Evolutionary conservation across 2,329 filamentous ascomycete species (phyloP), one percentile per base, ranked within the genome.

Genomic region (Grosmannia serpens): DNA sequence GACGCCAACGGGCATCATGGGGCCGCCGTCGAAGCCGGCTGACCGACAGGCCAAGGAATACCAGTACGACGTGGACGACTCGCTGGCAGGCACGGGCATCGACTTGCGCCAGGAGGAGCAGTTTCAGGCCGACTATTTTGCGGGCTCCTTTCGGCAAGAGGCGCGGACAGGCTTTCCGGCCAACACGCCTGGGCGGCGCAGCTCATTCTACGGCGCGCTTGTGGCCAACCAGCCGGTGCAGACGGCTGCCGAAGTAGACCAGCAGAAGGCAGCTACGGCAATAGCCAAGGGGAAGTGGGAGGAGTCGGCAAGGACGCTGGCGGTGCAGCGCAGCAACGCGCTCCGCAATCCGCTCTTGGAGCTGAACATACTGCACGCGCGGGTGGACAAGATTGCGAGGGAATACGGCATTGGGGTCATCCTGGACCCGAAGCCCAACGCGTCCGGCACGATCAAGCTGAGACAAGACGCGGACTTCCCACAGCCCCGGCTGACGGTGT

Each of bases 31-130:
- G 65, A 83, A 81, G 66, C 83, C 77, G 59, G 76, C 77, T 22
- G 86, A 87, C 59, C 77, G 78, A 63, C 80, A 83, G 50, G 78
- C 80, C 15, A 89, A 84, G 63, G 78, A 80, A 58, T 77, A 78
- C 58, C 75, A 82, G 59, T 84, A 91, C 65, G 89, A 95, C 66
- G 80, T 91, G 52, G 89, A 87, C 63, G 91, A 96, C 73, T 88
- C 91, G 55, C 73, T 96, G 58, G 86, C 86, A 22, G 89, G 88
- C 22, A 92, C 90, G 20, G 91, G 90, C 55, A 90, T 96, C 62
- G 89, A 96, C 74, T 73, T 96, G 53, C 85, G 87, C 60, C 90
- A 90, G 63, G 91, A 96, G 70, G 89, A 95, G 67, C 88, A 91
- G 65, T 88, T 84, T 64, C 78, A 94, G 70, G 85, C 89, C 51